Evolutionary conservation across 2,329 filamentous ascomycete species (phyloP).

Genomic region (Pyricularia sp.): DNA sequence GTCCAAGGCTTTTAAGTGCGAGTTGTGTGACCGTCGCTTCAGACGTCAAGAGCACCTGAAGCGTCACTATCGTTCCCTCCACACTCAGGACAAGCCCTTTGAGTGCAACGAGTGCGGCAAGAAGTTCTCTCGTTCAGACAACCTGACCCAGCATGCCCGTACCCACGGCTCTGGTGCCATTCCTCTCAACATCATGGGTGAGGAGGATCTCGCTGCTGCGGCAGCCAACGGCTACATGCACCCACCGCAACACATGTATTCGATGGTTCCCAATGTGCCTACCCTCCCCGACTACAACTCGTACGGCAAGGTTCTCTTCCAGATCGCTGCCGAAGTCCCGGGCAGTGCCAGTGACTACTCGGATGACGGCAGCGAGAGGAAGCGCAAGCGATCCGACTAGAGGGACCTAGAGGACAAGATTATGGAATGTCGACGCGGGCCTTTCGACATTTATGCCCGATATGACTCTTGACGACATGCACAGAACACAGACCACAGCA

Average conservation of each 20-base stretch:
- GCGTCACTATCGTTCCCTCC: constrained; percentile 95
- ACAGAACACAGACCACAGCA: neutral
- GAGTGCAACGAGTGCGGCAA: constrained; percentile 97
- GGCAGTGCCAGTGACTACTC: constrained; percentile 53
- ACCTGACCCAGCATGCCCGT: constrained; percentile 89
- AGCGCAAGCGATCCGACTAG: constrained; percentile 56
- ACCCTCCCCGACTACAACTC: constrained; percentile 54
- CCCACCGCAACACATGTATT: constrained; percentile 28
- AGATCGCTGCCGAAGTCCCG: constrained; percentile 65
- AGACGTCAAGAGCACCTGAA: constrained; percentile 97
- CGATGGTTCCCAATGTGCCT: constrained; percentile 26
- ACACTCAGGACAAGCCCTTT: constrained; percentile 98
- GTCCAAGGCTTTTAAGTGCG: constrained; percentile 96
- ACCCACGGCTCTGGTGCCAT: constrained; percentile 88
- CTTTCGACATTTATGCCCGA: constrained; percentile 22
- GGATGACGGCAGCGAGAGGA: constrained; percentile 40
- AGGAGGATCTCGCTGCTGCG: constrained; percentile 41
- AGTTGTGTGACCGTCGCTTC: constrained; percentile 93
- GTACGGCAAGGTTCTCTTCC: constrained; percentile 72
- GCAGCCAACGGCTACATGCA: constrained; percentile 15
- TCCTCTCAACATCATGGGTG: constrained; percentile 80
- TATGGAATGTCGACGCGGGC: constrained; percentile 5
- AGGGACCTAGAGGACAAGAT: constrained; percentile 5
- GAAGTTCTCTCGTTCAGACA: constrained; percentile 97
- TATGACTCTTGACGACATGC: constrained; percentile 21